A percentile compares a stretch with the other conserved stretches of the same genome.
These are phyloP conservation scores for Phytophthora colocasiae DNA, from an alignment of 352 stramenopile genomes.

Conservation along the genomic window DNA sequence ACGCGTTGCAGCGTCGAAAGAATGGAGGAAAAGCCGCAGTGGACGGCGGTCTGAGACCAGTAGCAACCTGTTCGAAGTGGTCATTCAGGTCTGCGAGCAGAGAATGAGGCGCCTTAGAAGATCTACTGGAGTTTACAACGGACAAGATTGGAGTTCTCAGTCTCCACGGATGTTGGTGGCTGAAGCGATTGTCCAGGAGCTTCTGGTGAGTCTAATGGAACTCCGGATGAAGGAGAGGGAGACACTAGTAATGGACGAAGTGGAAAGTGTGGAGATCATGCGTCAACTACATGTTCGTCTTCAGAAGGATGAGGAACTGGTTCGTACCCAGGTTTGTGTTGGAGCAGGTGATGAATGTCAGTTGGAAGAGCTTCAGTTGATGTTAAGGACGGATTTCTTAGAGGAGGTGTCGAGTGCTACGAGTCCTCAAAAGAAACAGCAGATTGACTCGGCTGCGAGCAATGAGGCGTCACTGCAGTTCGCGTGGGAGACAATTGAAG, in stretches of 20 bases:
- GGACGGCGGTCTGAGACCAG: slow-evolving; percentile 22
- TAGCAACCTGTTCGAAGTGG: slow-evolving; percentile 53
- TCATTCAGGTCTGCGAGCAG: slow-evolving; percentile 63
- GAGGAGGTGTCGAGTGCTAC: slow-evolving; percentile 43
- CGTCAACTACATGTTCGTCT: slow-evolving; percentile 52
- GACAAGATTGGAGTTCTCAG: slow-evolving; percentile 32
- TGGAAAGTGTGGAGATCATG: slow-evolving; percentile 67
- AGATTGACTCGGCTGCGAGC: slow-evolving; percentile 36
- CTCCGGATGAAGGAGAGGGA: slow-evolving; percentile 67
- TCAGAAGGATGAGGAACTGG: slow-evolving; percentile 51
- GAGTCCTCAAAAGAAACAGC: slow-evolving; percentile 40
- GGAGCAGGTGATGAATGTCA: slow-evolving; percentile 61
- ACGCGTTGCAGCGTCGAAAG: slow-evolving; percentile 34
- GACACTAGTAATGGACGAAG: slow-evolving; percentile 59
- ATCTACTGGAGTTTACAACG: slow-evolving; percentile 12
- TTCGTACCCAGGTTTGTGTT: slow-evolving; percentile 50
- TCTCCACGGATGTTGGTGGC: slow-evolving; percentile 57
- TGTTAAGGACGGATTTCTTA: slow-evolving; percentile 61
- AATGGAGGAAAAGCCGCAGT: slow-evolving; percentile 37
- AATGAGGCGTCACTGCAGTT: slow-evolving; percentile 78
- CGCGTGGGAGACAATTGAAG: slow-evolving; percentile 77
- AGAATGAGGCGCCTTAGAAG: slow-evolving; percentile 50
- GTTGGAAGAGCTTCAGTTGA: slow-evolving; percentile 57
- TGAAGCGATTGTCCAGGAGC: slow-evolving; percentile 72
- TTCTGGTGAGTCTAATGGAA: slow-evolving; percentile 63